These are phyloP conservation scores for Mortierella sp. DNA, from an alignment of 371 early-diverging fungal species.

Conservation along the genomic window DNA sequence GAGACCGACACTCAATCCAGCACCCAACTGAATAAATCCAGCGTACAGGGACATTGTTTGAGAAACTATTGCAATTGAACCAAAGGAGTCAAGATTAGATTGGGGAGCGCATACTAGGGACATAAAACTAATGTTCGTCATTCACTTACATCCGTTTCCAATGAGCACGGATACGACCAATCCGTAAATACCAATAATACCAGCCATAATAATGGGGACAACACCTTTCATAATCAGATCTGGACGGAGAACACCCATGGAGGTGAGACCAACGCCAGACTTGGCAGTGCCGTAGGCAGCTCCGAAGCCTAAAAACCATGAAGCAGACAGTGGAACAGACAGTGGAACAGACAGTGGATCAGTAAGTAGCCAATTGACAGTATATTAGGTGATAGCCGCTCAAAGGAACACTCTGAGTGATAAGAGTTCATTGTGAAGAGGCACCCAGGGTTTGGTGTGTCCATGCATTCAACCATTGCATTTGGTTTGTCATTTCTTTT, in stretches of 20 bases:
- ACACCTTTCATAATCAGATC: slow-evolving; percentile 90
- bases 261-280: slow-evolving; percentile 90
- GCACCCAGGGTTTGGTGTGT: no score
- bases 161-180: slow-evolving; percentile 89
- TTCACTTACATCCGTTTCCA: slow-evolving; percentile 80
- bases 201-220: slow-evolving; percentile 94
- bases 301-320: slow-evolving; percentile 83
- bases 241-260: slow-evolving; percentile 90
- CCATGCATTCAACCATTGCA: no score
- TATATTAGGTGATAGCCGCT: no score
- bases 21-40: slow-evolving; percentile 88
- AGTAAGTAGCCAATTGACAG: no score
- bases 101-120: no score
- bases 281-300: slow-evolving; percentile 96
- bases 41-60: slow-evolving; percentile 75
- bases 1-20: slow-evolving; percentile 88
- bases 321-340: no score
- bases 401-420: no score
- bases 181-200: slow-evolving; percentile 95
- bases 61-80: slow-evolving; percentile 39
- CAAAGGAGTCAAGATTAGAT: no score
- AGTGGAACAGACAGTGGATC: no score
- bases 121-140: no score
- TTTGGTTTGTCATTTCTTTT: no score
- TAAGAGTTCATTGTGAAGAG: no score